Base-by-base conservation (phyloP, 2,329 filamentous ascomycete species). In the Atkinsonella hypoxylon region DNA sequence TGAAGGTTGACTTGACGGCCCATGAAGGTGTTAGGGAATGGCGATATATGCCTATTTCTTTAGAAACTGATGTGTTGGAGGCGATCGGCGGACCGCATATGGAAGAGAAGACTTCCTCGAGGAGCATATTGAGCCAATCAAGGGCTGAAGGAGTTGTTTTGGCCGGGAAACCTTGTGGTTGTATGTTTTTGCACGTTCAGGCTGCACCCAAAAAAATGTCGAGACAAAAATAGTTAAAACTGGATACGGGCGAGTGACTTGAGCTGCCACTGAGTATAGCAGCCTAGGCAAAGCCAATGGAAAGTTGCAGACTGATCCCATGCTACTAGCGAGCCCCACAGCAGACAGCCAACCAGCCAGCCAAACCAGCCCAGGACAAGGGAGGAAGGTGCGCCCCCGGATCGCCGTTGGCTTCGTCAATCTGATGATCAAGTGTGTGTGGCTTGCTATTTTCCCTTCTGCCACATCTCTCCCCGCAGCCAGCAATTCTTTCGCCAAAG, bases 11-110 rank as follows among this genome's bases (percentile, higher is more conserved):
- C 61, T 85, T 84, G 62, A 89, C 79, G n/a, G 81, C 77, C 56
- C 84, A 79, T 49, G 84, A 77, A 40, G 90, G 90, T 60, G 89
- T 85, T 59, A 89, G 78, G 55, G 89, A 83, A 67, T 95, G 87
- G 51, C 87, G 68, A 69, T 94, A 93, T 63, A 97, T 89, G 59
- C 87, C 89, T 47, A 89, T 83, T 69, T 96, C 89, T 68, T 91
- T 82, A 51, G 78, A 74, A 49, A 83, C 72, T 56, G 79, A 75
- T 2, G 80, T 82, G 62, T 82, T 82, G 60, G 80, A 76, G 54
- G 77, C 69, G 52, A 82, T 65, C 4, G 75, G 78, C 44, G 76
- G 73, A 22, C 79, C 80, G 50, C 72, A 73, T 54, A 82, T 72
- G 48, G 79, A 71, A 36, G 78, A 76, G 56, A 82, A 71, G 62